Base-by-base conservation (phyloP, 148 eudicot species). In the Camellia lanceoleosa region DNA sequence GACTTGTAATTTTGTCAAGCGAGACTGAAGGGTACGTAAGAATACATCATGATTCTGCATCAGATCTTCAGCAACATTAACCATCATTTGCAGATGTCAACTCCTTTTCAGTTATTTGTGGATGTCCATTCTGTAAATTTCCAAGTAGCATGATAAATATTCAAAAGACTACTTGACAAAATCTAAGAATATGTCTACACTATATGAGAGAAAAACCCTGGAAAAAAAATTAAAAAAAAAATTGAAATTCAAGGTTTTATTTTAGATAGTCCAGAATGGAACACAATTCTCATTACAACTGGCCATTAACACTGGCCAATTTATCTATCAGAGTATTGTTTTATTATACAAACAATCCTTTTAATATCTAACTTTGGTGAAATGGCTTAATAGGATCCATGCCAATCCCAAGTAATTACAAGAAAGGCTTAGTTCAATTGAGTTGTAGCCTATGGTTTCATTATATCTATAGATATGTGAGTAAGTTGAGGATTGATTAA, bases 11-110 rank as follows among this genome's bases (percentile, higher is more conserved):
- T 94, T 91, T 80, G 94, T 92, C 79, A 97, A 84, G 46, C 98
- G 89, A 60, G 97, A 91, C 23, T 96, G 89, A 78, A 94, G 92
- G 68, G 83, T 87, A 86, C 91, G 94, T 76, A 94, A 83, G 23
- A 92, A 86, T 43, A 78, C 87, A 81, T 97, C 97, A 90, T 97
- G 99, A 79, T 84, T 87, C 84, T 85, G 88, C 97, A 97, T 86
- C 75, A 97, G 87, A 75, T 74, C 87, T 80, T 97, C 95, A 80
- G 87, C 78, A 60, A 86, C 60, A 81, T 61, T 83, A 15, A 0
- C 76, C 81, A 71, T 87, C 97, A 79, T 80, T 83, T 43, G 64
- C 49, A 47, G 82, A 73, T 67, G 86, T 58, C 61, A 61, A 71
- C 68, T 85, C 89, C 79, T 87, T 86, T 81, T 83, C 89, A 80